Evolutionary conservation across 2,329 filamentous ascomycete genomes (phyloP).

Genomic region (Alternaria conjuncta): DNA sequence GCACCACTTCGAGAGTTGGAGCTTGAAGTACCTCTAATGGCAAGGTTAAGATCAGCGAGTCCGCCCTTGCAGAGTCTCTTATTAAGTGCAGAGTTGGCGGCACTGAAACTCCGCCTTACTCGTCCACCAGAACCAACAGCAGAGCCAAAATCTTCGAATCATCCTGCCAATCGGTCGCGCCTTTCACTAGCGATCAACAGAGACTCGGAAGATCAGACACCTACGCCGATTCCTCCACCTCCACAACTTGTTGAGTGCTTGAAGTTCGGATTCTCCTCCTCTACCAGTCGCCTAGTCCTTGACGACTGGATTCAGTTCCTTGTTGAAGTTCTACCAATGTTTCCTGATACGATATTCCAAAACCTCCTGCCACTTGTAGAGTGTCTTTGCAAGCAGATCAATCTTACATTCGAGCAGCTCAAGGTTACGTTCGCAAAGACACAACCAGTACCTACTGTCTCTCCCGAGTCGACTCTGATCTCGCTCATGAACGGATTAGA

Average conservation of each 20-base stretch:
- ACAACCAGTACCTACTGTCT: slow-evolving; percentile 33
- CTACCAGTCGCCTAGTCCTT: slow-evolving; percentile 75
- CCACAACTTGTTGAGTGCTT: slow-evolving; percentile 83
- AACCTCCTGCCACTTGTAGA: slow-evolving; percentile 89
- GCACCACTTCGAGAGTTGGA: slow-evolving; percentile 66
- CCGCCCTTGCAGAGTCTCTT: slow-evolving; percentile 77
- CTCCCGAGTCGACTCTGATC: slow-evolving; percentile 76
- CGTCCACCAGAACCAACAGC: slow-evolving; percentile 23
- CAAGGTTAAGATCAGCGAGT: slow-evolving; percentile 64
- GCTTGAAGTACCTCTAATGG: slow-evolving; percentile 74
- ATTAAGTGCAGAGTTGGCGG: slow-evolving; percentile 77
- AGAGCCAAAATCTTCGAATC: slow-evolving; percentile 29
- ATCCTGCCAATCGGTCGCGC: slow-evolving; percentile 36
- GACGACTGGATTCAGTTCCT: slow-evolving; percentile 93
- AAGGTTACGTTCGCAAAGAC: slow-evolving; percentile 65
- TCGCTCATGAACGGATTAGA: slow-evolving; percentile 93
- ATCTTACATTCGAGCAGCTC: slow-evolving; percentile 72
- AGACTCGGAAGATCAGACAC: slow-evolving; percentile 38
- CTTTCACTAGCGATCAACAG: slow-evolving; percentile 39
- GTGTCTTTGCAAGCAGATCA: slow-evolving; percentile 82
- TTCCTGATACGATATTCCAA: slow-evolving; percentile 84
- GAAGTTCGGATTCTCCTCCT: slow-evolving; percentile 77
- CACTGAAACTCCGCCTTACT: slow-evolving; percentile 67
- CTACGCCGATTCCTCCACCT: slow-evolving; percentile 59
- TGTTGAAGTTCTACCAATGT: slow-evolving; percentile 81